These are phyloP conservation scores for Colletotrichum gloeosporioides DNA, from an alignment of 2,329 filamentous ascomycete genomes.

Conservation along the genomic window DNA sequence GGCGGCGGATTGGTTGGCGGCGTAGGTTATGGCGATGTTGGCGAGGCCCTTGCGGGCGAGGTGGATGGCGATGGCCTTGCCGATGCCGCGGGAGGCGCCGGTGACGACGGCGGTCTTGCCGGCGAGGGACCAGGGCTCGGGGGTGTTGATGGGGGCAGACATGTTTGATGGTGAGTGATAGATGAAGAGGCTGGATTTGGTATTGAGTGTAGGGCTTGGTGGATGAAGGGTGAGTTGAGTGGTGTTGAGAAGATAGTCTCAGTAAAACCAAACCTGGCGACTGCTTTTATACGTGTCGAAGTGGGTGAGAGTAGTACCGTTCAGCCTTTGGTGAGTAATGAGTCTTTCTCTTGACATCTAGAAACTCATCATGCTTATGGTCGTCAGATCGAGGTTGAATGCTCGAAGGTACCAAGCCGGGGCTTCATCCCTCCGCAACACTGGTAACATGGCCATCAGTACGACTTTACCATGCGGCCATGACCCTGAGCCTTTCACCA, in stretches of 20 bases:
- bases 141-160: not conserved
- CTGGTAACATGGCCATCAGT: not conserved
- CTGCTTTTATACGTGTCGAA: not conserved
- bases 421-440: not conserved
- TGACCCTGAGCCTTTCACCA: not conserved
- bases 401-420: not conserved
- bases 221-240: not conserved
- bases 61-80: not conserved
- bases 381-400: not conserved
- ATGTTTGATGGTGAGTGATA: not conserved
- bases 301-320: accelerated
- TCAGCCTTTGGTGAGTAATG: not conserved
- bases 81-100: not conserved
- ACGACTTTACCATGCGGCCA: not conserved
- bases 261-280: not conserved
- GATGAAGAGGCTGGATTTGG: not conserved
- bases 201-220: not conserved
- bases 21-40: conserved; percentile 2
- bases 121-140: not conserved
- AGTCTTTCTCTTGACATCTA: not conserved
- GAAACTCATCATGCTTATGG: not conserved
- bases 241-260: not conserved
- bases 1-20: not conserved
- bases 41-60: not conserved
- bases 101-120: conserved; percentile 5